Base-by-base conservation (phyloP, 768 basidiomycete species). In the Russula compacta region DNA sequence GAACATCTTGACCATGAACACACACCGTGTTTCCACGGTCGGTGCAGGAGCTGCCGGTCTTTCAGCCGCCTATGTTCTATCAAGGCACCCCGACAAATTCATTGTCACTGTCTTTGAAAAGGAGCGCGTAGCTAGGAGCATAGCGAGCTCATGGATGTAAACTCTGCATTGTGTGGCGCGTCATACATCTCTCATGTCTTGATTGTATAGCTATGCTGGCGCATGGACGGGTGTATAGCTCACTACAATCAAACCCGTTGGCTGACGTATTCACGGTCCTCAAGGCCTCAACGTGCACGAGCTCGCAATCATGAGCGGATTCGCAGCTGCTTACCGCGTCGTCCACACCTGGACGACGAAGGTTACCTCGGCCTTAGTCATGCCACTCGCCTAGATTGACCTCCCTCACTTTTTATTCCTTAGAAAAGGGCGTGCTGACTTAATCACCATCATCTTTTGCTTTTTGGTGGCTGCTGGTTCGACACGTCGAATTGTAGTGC, bases 281-380 rank as follows among this genome's bases (percentile, higher is more conserved):
- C n/a, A n/a, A n/a, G n/a, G n/a, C n/a, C 64, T 74, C 49, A 73
- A 73, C 59, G 71, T 71, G 69, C 73, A 74, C 59, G 74, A 73
- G 63, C 66, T 74, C 7, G 73, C 68, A 39, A 72, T 77, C n/a
- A 73, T 69, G 7, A 76, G 74, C 42, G 75, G 76, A n/a, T 73
- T 77, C 55, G 73, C 74, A 4, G 75, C 74, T n/a, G 74, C 75
- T 3, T 76, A 77, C 49, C 69, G 67, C 21, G 65, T 73, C 11
- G 71, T 60, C 71, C 71, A 2, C 71, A 70, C 65, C 62, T 68
- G 14, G 69, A 66, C n/a, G 69, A 73, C 58, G n/a, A n/a, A n/a
- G n/a, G n/a, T n/a, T n/a, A 73, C 44, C 64, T 71, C 7, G 66
- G 67, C 3, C 63, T 71, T 44, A 71, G 69, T 47, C 69, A 72